Percentiles rank a stretch among this genome's conserved stretches.
Conservation (phyloP, 192 early-diverging fungal species). For the Phlyctochytrium arcticum region DNA sequence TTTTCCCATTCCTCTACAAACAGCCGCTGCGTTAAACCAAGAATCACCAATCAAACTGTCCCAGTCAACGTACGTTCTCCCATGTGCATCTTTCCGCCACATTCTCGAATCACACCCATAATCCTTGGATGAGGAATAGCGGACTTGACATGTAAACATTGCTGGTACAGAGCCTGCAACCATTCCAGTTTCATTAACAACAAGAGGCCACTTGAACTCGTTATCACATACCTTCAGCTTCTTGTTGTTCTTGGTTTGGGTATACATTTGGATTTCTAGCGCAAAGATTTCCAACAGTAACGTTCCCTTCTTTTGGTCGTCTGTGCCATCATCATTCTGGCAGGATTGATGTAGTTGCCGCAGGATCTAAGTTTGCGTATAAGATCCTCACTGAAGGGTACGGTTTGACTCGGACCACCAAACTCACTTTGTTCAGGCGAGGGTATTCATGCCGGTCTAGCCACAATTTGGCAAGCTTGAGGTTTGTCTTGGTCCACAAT, state of each 20-base stretch:
- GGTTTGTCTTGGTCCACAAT: slow-evolving; percentile 79
- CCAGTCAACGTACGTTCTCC: slow-evolving; percentile 75
- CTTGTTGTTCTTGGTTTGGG: slow-evolving; percentile 78
- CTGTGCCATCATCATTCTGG: slow-evolving; percentile 74
- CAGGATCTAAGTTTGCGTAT: slow-evolving; percentile 54
- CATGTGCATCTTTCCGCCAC: slow-evolving; percentile 99
- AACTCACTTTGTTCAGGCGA: slow-evolving; percentile 58
- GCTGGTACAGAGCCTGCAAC: slow-evolving; percentile 70
- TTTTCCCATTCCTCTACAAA: slow-evolving; percentile 77
- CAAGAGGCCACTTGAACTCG: background rate
- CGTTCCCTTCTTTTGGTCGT: slow-evolving; percentile 89
- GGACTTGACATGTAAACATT: slow-evolving; percentile 81
- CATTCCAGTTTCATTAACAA: background rate
- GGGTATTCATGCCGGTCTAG: slow-evolving; percentile 76
- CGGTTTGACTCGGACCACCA: background rate
- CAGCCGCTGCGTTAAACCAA: background rate
- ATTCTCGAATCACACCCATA: slow-evolving; percentile 94
- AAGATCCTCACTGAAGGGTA: background rate
- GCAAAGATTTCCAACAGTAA: slow-evolving; percentile 91
- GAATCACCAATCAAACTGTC: too few species aligned
- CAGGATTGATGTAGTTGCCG: slow-evolving; percentile 69
- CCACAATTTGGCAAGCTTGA: slow-evolving; percentile 82
- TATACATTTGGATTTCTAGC: slow-evolving; percentile 95
- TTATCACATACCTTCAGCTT: slow-evolving; percentile 67
- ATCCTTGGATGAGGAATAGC: slow-evolving; percentile 95